Conservation (phyloP, 306 rosid genomes). For the Phaseolus lunatus region DNA sequence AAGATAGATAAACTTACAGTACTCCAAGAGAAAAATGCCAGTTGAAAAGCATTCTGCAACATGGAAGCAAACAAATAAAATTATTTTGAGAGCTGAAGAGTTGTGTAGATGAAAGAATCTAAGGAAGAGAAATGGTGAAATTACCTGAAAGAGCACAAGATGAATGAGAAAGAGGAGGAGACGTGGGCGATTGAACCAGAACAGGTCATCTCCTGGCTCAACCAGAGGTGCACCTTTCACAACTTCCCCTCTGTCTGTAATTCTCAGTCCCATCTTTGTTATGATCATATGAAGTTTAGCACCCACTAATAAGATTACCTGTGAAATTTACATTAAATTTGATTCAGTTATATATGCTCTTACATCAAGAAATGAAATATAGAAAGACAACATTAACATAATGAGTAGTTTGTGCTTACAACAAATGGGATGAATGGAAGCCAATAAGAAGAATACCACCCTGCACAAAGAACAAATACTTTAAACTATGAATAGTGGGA, state of each 20-base stretch:
- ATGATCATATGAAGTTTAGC: conserved; percentile 77
- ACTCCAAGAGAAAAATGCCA: conserved; percentile 82
- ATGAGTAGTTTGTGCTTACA: conserved; percentile 58
- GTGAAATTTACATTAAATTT: conserved; percentile 15
- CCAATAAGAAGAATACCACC: conserved; percentile 76
- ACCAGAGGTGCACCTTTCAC: conserved; percentile 81
- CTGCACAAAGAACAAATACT: conserved; percentile 49
- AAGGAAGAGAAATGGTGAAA: neutral
- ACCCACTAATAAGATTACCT: conserved; percentile 83
- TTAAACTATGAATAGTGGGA: neutral
- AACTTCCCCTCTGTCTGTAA: conserved; percentile 73
- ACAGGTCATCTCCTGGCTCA: conserved; percentile 74
- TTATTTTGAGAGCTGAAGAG: neutral
- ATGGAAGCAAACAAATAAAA: conserved; percentile 15
- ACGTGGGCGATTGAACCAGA: conserved; percentile 78
- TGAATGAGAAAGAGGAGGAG: conserved; percentile 73
- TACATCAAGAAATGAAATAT: conserved; percentile 12
- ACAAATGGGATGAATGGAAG: conserved; percentile 76
- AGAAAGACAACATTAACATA: neutral
- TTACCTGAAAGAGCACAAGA: conserved; percentile 80
- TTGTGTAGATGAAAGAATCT: neutral
- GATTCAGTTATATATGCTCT: neutral
- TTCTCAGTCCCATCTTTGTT: conserved; percentile 71
- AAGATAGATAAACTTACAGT: conserved; percentile 59
- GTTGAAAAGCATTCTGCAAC: conserved; percentile 85